Evolutionary conservation across 495 filamentous ascomycete species (phyloP).

Genomic region (Penicillium roqueforti): DNA sequence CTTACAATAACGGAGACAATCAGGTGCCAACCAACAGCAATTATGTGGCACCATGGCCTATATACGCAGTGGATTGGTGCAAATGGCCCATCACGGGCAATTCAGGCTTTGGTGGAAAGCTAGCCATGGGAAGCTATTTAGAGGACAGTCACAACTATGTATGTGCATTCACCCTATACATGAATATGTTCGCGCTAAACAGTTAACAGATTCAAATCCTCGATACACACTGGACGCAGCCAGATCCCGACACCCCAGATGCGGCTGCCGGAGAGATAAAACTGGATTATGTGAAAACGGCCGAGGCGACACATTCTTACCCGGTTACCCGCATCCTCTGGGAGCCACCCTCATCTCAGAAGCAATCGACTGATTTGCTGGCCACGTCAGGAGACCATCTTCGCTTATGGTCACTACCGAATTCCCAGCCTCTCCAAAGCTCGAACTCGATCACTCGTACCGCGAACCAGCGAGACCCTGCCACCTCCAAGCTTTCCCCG

Average conservation of each 20-base stretch:
- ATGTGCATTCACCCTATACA: slow-evolving; percentile 22
- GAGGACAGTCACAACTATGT: slow-evolving; percentile 99
- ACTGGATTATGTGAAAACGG: slow-evolving; percentile 89
- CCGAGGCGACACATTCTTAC: slow-evolving; percentile 96
- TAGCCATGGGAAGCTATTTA: slow-evolving; percentile 92
- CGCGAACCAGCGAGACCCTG: slow-evolving; percentile 57
- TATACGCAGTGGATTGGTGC: slow-evolving; percentile 98
- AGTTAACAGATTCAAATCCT: slow-evolving; percentile 86
- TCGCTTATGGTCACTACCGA: slow-evolving; percentile 85
- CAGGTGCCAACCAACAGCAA: slow-evolving; percentile 68
- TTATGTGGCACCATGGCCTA: slow-evolving; percentile 90
- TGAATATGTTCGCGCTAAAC: slow-evolving; percentile 15
- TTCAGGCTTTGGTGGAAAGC: slow-evolving; percentile 71
- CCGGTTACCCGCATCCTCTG: slow-evolving; percentile 94
- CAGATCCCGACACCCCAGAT: slow-evolving; percentile 57
- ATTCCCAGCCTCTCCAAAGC: slow-evolving; percentile 42
- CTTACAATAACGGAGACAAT: slow-evolving; percentile 41
- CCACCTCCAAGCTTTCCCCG: slow-evolving; percentile 84
- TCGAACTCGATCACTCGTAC: slow-evolving; percentile 73
- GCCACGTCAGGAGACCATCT: slow-evolving; percentile 97
- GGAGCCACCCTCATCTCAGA: slow-evolving; percentile 96
- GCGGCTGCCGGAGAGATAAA: slow-evolving; percentile 67
- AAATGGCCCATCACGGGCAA: slow-evolving; percentile 84
- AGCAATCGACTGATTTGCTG: slow-evolving; percentile 91
- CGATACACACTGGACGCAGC: slow-evolving; percentile 72